Conservation (phyloP, 1,139 yeast species). For the Geotrichum siamense region DNA sequence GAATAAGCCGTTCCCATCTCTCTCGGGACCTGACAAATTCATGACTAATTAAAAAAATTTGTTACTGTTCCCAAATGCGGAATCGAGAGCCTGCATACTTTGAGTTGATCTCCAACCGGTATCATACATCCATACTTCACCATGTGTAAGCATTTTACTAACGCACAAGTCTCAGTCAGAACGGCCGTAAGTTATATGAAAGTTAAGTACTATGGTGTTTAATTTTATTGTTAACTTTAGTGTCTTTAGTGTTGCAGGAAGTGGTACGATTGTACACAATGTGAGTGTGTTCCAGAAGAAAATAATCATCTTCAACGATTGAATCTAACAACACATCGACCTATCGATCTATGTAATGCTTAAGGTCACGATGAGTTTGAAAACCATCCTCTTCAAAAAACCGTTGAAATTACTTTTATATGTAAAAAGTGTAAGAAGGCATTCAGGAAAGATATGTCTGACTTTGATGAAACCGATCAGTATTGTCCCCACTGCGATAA, state of each 20-base stretch:
- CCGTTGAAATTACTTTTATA: constrained; percentile 33
- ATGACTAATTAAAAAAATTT: no score
- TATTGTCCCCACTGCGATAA: constrained; percentile 38
- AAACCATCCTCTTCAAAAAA: constrained; percentile 31
- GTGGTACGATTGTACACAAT: constrained; percentile 37
- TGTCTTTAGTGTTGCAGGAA: constrained; percentile 32
- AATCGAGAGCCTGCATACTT: no score
- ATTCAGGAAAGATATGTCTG: constrained; percentile 34
- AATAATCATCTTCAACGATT: neutral
- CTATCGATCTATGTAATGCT: no score
- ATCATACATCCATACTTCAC: no score
- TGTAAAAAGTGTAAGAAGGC: constrained; percentile 37
- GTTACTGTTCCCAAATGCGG: no score
- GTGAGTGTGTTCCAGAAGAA: constrained; percentile 23
- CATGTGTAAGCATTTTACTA: constrained; percentile 36
- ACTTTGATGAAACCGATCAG: constrained; percentile 36
- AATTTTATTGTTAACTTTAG: neutral
- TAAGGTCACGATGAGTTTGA: constrained; percentile 34
- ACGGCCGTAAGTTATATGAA: constrained; percentile 27
- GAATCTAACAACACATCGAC: neutral
- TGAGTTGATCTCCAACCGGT: no score
- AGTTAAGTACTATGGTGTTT: neutral
- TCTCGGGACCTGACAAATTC: no score
- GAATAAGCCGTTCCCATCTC: no score
- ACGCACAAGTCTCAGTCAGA: constrained; percentile 37